Conservation (phyloP, 1,139 yeast species). For the Geotrichum armillariae region DNA sequence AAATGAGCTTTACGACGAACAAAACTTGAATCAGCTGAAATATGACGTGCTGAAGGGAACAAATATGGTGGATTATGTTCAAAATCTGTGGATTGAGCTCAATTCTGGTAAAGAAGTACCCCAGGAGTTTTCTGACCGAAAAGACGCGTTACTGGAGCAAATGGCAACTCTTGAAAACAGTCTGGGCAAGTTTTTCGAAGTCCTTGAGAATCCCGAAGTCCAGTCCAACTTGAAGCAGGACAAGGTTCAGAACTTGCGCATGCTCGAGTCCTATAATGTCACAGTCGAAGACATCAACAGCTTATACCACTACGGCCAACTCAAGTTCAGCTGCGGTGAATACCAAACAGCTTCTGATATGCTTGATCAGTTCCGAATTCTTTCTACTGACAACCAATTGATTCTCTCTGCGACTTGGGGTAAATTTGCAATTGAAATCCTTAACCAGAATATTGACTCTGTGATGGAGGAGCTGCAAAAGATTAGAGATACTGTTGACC, state of each 20-base stretch:
- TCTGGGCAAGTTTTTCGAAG: slow-evolving; percentile 48
- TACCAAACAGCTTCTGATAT: slow-evolving; percentile 58
- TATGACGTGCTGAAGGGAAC: slow-evolving; percentile 55
- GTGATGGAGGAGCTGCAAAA: slow-evolving; percentile 53
- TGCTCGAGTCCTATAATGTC: slow-evolving; percentile 45
- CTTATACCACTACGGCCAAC: slow-evolving; percentile 56
- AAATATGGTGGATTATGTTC: slow-evolving; percentile 52
- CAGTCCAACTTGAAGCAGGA: slow-evolving; percentile 51
- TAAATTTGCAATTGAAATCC: slow-evolving; percentile 56
- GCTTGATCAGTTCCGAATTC: slow-evolving; percentile 53
- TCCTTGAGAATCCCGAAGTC: slow-evolving; percentile 51
- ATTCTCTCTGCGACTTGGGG: slow-evolving; percentile 65
- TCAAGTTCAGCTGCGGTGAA: slow-evolving; percentile 61
- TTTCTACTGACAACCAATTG: slow-evolving; percentile 51
- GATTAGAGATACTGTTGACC: slow-evolving; percentile 57
- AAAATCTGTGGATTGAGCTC: slow-evolving; percentile 46
- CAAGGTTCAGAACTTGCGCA: slow-evolving; percentile 50
- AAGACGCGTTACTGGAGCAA: slow-evolving; percentile 43
- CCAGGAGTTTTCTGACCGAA: slow-evolving; percentile 42
- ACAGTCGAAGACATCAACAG: slow-evolving; percentile 52
- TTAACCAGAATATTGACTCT: slow-evolving; percentile 51
- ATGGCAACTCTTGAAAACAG: slow-evolving; percentile 44
- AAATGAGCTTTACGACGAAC: slow-evolving; percentile 47
- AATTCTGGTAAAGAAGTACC: slow-evolving; percentile 44
- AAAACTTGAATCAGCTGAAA: slow-evolving; percentile 47